phyloP scores from a whole-genome alignment of 345 rosid genomes.

The Ailanthus altissimus region DNA sequence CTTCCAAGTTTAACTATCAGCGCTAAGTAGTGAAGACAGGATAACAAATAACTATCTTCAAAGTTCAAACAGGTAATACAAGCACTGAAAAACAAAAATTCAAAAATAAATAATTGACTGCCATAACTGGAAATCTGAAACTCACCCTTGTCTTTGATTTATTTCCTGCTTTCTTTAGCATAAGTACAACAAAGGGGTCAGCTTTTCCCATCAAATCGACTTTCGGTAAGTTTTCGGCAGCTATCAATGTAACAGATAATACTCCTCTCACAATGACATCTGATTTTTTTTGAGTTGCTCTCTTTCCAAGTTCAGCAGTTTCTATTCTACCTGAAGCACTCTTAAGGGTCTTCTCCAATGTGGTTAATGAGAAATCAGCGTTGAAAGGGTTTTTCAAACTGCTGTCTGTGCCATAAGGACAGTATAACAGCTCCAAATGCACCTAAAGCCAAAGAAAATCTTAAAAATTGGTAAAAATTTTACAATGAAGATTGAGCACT shows the following conservation, averaged over 20 bases:
- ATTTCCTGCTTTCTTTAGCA: constrained; percentile 68
- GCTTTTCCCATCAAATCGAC: constrained; percentile 77
- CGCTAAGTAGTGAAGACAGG: background rate
- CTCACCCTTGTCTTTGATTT: constrained; percentile 79
- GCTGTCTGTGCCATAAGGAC: constrained; percentile 65
- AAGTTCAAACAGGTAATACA: background rate
- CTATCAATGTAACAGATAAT: constrained; percentile 64
- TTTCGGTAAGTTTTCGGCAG: constrained; percentile 76
- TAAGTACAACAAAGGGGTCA: constrained; percentile 75
- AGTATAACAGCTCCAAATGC: constrained; percentile 77
- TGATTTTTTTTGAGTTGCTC: constrained; percentile 40
- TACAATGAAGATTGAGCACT: background rate
- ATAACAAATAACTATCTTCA: background rate
- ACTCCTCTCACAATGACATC: constrained; percentile 86
- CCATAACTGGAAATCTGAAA: background rate
- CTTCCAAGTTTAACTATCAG: background rate
- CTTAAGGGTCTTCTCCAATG: constrained; percentile 74
- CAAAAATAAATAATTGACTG: background rate
- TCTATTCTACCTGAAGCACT: constrained; percentile 39
- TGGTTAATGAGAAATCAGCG: constrained; percentile 55
- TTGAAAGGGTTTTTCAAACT: constrained; percentile 54
- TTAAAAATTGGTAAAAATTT: background rate
- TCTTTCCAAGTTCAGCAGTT: constrained; percentile 14
- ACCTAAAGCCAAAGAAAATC: constrained; percentile 48
- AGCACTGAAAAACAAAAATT: background rate